Conservation (phyloP, 345 rosid genomes). For the Aegle marmelos region DNA sequence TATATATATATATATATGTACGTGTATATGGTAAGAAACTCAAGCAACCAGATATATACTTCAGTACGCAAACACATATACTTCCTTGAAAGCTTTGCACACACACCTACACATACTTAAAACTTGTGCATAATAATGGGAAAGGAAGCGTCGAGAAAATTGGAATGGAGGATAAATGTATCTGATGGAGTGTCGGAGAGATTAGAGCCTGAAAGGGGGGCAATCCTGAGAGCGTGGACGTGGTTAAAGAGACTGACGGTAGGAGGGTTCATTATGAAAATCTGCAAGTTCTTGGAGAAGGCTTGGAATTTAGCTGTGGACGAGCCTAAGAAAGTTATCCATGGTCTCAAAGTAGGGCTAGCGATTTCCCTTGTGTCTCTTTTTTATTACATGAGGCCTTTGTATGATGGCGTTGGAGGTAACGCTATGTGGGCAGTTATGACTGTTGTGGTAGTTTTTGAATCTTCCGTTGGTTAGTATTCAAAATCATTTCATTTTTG, state of each 20-base stretch:
- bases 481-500: neutral
- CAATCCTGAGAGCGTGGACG: constrained; percentile 20
- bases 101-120: no score
- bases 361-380: constrained; percentile 65
- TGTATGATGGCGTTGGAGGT: constrained; percentile 60
- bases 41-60: no score
- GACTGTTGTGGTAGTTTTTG: constrained; percentile 79
- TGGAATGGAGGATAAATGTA: constrained; percentile 63
- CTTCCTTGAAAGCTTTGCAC: no score
- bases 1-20: no score
- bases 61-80: no score
- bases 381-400: constrained; percentile 69
- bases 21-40: no score
- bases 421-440: constrained; percentile 79
- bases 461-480: constrained; percentile 54
- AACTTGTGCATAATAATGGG: constrained; percentile 14
- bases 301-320: constrained; percentile 61
- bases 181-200: constrained; percentile 34
- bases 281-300: constrained; percentile 31
- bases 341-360: constrained; percentile 67
- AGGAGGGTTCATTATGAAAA: constrained; percentile 20
- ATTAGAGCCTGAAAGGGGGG: constrained; percentile 27
- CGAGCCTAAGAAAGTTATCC: constrained; percentile 65
- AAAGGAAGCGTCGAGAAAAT: constrained; percentile 33
- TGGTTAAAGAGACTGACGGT: constrained; percentile 25